phyloP scores from a whole-genome alignment of 164 flowering plant species.

The Cinnamomum micranthum region DNA sequence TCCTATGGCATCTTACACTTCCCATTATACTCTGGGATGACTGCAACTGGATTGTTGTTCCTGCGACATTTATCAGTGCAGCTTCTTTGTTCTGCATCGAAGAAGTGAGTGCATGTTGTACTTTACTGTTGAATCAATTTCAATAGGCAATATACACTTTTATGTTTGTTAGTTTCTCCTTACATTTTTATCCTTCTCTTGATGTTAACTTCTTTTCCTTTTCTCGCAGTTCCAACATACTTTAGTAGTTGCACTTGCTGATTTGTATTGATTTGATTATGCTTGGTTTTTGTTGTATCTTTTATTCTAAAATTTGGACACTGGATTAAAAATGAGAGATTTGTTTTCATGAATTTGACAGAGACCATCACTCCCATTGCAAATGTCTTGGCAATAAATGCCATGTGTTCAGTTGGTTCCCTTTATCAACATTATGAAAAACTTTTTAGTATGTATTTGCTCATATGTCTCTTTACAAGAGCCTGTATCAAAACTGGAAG shows the following conservation, averaged over 20 bases:
- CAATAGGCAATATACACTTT: background rate
- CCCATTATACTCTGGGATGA: constrained; percentile 97
- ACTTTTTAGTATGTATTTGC: too few species aligned
- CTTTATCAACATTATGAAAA: too few species aligned
- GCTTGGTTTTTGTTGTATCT: background rate
- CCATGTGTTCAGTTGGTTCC: too few species aligned
- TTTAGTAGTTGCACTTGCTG: background rate
- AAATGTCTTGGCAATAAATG: too few species aligned
- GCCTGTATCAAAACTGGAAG: too few species aligned
- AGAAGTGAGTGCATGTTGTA: constrained; percentile 44
- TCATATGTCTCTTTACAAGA: too few species aligned
- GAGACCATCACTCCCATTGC: too few species aligned
- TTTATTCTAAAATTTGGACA: too few species aligned
- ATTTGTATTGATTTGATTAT: background rate
- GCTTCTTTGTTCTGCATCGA: constrained; percentile 98
- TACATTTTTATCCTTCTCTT: background rate
- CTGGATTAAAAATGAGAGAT: background rate
- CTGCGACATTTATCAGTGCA: constrained; percentile 94
- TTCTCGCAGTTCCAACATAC: background rate
- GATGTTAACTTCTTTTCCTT: background rate
- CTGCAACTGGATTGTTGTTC: constrained; percentile 94
- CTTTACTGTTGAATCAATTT: background rate
- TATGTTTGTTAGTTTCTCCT: background rate
- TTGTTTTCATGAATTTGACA: too few species aligned
- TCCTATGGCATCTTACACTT: constrained; percentile 94